Evolutionary conservation across 1,139 yeast species (phyloP).

Genomic region (Blastobotrys ciferrii): DNA sequence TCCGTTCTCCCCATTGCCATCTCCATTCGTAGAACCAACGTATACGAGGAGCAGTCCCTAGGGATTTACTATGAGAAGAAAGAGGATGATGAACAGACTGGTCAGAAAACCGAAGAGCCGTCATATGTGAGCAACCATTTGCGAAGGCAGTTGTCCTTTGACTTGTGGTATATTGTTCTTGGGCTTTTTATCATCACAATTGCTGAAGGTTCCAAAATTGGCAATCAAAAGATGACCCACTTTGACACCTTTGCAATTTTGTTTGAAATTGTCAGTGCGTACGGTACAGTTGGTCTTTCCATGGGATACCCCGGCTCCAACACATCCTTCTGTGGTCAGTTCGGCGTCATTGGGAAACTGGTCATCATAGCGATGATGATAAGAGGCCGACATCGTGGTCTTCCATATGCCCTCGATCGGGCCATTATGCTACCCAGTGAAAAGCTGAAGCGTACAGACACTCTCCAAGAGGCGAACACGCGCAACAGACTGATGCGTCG

Average conservation of each 20-base stretch:
- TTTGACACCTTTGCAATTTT: constrained; percentile 71
- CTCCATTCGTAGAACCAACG: constrained; percentile 93
- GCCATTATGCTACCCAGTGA: constrained; percentile 87
- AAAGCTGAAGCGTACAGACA: constrained; percentile 65
- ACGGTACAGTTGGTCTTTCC: constrained; percentile 92
- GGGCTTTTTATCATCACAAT: constrained; percentile 85
- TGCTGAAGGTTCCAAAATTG: constrained; percentile 68
- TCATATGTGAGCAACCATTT: constrained; percentile 84
- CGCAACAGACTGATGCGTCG: constrained; percentile 11
- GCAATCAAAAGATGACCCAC: constrained; percentile 38
- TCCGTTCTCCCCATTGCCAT: constrained; percentile 95
- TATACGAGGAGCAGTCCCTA: constrained; percentile 92
- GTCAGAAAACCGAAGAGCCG: constrained; percentile 21
- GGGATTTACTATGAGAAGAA: constrained; percentile 67
- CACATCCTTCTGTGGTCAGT: constrained; percentile 71
- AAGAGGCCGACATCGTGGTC: constrained; percentile 95
- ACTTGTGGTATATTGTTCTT: constrained; percentile 87
- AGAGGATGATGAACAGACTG: constrained; percentile 33
- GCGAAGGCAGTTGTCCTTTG: constrained; percentile 88
- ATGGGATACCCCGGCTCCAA: constrained; percentile 70
- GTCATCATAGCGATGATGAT: constrained; percentile 86
- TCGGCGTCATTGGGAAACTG: constrained; percentile 71
- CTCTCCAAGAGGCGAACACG: constrained; percentile 33
- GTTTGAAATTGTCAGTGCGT: constrained; percentile 91
- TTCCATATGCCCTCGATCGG: constrained; percentile 90